phyloP scores from a whole-genome alignment of 176 grass and related monocot genomes.

The Guadua angustifolia region DNA sequence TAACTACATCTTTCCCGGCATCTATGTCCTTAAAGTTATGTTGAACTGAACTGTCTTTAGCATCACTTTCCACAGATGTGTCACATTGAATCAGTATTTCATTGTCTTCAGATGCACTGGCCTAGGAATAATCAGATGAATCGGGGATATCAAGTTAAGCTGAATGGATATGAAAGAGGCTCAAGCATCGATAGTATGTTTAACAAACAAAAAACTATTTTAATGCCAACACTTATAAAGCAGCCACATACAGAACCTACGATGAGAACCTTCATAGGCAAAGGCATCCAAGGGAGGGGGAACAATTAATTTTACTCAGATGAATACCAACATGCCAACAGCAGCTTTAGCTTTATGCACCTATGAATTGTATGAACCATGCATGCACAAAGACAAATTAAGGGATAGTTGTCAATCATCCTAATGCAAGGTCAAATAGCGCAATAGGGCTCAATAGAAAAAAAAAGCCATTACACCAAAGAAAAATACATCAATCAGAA shows the following conservation, averaged over 20 bases:
- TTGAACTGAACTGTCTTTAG: slow-evolving; percentile 32
- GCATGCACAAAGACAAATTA: slow-evolving; percentile 15
- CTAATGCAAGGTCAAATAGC: slow-evolving; percentile 7
- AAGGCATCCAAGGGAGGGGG: neutral
- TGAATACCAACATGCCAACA: neutral
- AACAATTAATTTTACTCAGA: slow-evolving; percentile 14
- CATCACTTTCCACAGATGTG: slow-evolving; percentile 25
- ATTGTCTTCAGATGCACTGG: slow-evolving; percentile 37
- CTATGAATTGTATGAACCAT: slow-evolving; percentile 28
- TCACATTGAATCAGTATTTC: slow-evolving; percentile 41
- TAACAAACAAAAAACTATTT: neutral
- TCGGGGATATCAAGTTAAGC: neutral
- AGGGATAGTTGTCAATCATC: neutral
- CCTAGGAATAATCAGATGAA: slow-evolving; percentile 32
- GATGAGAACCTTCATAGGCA: neutral
- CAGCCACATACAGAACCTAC: slow-evolving; percentile 4
- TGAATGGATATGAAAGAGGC: neutral
- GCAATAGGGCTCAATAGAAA: neutral
- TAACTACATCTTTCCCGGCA: slow-evolving; percentile 5
- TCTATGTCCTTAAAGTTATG: slow-evolving; percentile 21
- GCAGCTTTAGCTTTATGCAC: slow-evolving; percentile 6
- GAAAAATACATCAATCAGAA: neutral
- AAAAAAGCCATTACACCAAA: neutral
- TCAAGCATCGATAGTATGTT: slow-evolving; percentile 20
- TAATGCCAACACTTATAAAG: slow-evolving; percentile 5